Percentiles rank a stretch among this genome's conserved stretches.
These are phyloP conservation scores for Entomortierella parvispora DNA, from an alignment of 192 early-diverging fungal genomes.

Conservation along the genomic window DNA sequence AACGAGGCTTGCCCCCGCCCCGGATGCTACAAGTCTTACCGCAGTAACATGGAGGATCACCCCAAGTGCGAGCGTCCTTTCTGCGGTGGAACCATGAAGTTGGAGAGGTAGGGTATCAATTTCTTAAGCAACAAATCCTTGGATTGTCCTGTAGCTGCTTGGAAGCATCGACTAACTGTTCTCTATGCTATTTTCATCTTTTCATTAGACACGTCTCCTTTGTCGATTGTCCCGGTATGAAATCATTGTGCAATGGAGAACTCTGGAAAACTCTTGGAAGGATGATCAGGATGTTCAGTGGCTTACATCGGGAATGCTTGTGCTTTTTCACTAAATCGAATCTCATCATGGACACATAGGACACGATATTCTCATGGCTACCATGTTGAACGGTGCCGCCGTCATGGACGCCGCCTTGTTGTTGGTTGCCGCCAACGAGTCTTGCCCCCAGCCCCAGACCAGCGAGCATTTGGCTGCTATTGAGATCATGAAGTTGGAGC, in stretches of 20 bases:
- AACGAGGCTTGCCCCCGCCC: conserved; percentile 93
- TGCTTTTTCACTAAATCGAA: background rate
- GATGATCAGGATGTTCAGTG: too few species aligned
- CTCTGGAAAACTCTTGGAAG: too few species aligned
- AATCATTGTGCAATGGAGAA: background rate
- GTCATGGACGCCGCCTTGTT: conserved; percentile 99
- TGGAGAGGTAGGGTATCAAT: conserved; percentile 67
- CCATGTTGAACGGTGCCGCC: conserved; percentile 98
- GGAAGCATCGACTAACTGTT: too few species aligned
- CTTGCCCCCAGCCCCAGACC: conserved; percentile 99
- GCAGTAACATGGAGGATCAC: conserved; percentile 84
- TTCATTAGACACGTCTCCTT: conserved; percentile 90
- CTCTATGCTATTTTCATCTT: background rate
- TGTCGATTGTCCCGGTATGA: conserved; percentile 94
- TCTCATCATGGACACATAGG: conserved; percentile 16
- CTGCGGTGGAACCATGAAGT: conserved; percentile 87
- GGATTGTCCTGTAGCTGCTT: too few species aligned
- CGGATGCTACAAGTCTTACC: conserved; percentile 93
- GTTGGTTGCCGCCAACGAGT: conserved; percentile 97
- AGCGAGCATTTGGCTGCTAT: conserved; percentile 98
- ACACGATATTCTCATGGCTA: conserved; percentile 99
- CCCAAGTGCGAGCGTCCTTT: conserved; percentile 89
- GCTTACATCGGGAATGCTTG: background rate
- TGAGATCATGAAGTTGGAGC: conserved; percentile 97
- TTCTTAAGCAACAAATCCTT: too few species aligned